Conservation (phyloP, 495 filamentous ascomycete genomes). For the Tetracladium setigerum region DNA sequence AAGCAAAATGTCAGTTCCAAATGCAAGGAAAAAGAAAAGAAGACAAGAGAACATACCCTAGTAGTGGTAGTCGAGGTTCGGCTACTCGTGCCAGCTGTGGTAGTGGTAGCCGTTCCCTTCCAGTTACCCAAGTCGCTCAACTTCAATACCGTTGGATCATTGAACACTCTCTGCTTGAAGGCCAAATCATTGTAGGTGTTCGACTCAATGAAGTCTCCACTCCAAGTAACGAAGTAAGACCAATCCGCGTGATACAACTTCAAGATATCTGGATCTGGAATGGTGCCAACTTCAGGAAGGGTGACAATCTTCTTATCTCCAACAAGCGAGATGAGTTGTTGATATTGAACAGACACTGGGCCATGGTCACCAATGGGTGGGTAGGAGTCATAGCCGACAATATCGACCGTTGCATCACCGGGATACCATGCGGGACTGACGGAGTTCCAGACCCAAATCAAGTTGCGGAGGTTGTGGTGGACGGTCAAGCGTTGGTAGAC, state of each 20-base stretch:
- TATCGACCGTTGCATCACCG: slow-evolving; percentile 33
- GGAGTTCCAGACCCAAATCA: slow-evolving; percentile 46
- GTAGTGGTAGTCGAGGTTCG: not conserved
- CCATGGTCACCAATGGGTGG: slow-evolving; percentile 6
- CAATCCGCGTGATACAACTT: slow-evolving; percentile 36
- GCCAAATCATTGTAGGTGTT: slow-evolving; percentile 28
- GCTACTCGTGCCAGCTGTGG: not conserved
- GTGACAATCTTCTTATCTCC: slow-evolving; percentile 39
- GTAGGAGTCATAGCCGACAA: slow-evolving; percentile 18
- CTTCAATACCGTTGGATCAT: slow-evolving; percentile 3
- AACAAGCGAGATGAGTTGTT: slow-evolving; percentile 32
- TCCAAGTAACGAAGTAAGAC: slow-evolving; percentile 40
- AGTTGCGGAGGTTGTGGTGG: slow-evolving; percentile 34
- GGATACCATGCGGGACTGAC: slow-evolving; percentile 37
- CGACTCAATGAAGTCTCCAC: slow-evolving; percentile 30
- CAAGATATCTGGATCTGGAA: slow-evolving; percentile 32
- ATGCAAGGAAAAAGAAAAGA: too few species aligned
- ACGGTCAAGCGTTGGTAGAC: slow-evolving; percentile 35
- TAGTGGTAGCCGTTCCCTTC: not conserved
- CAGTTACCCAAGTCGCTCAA: slow-evolving; percentile 2
- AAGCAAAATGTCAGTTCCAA: too few species aligned
- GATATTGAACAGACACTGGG: slow-evolving; percentile 34
- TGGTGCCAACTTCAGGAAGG: slow-evolving; percentile 36
- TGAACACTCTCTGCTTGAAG: slow-evolving; percentile 23
- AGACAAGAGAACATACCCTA: not conserved